phyloP scores from a whole-genome alignment of 2,329 filamentous ascomycete species.

The Coccinonectria pachysandricola region DNA sequence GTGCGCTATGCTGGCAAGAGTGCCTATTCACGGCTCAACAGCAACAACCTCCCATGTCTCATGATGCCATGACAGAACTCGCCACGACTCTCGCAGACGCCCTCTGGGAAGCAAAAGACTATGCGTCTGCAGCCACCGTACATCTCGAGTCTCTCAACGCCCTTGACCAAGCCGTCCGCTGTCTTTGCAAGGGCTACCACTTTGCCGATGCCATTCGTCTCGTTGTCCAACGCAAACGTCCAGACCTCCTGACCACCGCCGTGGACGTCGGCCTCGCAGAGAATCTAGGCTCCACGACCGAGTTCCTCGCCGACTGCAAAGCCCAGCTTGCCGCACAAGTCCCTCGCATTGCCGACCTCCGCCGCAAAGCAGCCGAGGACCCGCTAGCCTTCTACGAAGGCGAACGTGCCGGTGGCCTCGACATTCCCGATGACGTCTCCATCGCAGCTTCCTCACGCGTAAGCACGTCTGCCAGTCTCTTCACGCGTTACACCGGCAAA shows the following conservation, averaged over 20 bases:
- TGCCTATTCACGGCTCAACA: constrained; percentile 70
- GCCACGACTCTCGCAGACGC: constrained; percentile 68
- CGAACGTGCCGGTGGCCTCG: constrained; percentile 50
- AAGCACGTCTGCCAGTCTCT: constrained; percentile 76
- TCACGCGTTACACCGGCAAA: constrained; percentile 82
- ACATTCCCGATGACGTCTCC: constrained; percentile 86
- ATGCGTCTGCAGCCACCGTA: constrained; percentile 66
- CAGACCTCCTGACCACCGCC: constrained; percentile 53
- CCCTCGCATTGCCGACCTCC: constrained; percentile 73
- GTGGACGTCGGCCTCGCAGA: constrained; percentile 76
- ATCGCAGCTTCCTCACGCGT: constrained; percentile 73
- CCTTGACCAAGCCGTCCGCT: constrained; percentile 57
- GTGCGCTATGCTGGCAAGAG: constrained; percentile 74
- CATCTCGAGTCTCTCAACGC: constrained; percentile 73
- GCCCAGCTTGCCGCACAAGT: constrained; percentile 75
- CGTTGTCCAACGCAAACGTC: constrained; percentile 48
- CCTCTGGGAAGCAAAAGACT: constrained; percentile 76
- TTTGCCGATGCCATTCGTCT: constrained; percentile 86
- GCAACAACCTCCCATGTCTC: constrained; percentile 48
- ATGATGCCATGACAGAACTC: constrained; percentile 52
- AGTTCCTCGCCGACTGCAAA: constrained; percentile 89
- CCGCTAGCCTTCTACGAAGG: constrained; percentile 85
- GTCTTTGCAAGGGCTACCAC: constrained; percentile 75
- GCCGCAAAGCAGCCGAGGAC: constrained; percentile 70
- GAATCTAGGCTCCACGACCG: constrained; percentile 70